A percentile compares a stretch with the other conserved stretches of the same genome.
These are phyloP conservation scores for Xerocomellus amylosporus DNA, from an alignment of 768 basidiomycete species.

Conservation along the genomic window DNA sequence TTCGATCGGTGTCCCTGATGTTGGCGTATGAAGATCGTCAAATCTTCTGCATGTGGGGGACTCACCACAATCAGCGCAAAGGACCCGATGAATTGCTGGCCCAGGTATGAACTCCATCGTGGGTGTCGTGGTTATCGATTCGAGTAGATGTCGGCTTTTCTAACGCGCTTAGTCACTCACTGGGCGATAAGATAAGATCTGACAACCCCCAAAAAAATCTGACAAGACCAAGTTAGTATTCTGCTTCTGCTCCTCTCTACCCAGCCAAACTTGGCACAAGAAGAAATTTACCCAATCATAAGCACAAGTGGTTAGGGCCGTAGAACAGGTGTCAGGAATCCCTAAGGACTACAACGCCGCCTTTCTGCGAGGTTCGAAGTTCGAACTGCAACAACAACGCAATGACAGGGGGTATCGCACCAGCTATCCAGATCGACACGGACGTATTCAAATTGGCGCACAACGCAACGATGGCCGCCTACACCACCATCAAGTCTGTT, in stretches of 20 bases:
- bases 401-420: constrained; percentile 41
- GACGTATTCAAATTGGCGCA: constrained; percentile 25
- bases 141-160: neutral
- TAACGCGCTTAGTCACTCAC: neutral
- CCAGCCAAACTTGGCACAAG: too few species aligned
- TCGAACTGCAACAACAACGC: too few species aligned
- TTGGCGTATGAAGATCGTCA: constrained; percentile 1
- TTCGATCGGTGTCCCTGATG: constrained; percentile 75
- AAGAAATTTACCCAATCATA: too few species aligned
- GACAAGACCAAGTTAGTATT: too few species aligned
- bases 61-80: constrained; percentile 87
- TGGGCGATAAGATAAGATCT: neutral
- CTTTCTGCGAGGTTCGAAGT: too few species aligned
- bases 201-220: too few species aligned
- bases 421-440: too few species aligned
- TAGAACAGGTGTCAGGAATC: neutral
- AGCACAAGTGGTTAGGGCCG: too few species aligned
- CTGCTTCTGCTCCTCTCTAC: too few species aligned
- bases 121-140: neutral
- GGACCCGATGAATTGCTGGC: constrained; percentile 75
- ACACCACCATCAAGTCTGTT: too few species aligned
- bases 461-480: too few species aligned
- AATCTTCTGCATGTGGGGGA: neutral
- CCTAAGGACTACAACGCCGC: too few species aligned
- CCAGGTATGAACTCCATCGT: constrained; percentile 77